Base-by-base conservation (phyloP, 441 rosid genomes). In the Adansonia grandidieri region DNA sequence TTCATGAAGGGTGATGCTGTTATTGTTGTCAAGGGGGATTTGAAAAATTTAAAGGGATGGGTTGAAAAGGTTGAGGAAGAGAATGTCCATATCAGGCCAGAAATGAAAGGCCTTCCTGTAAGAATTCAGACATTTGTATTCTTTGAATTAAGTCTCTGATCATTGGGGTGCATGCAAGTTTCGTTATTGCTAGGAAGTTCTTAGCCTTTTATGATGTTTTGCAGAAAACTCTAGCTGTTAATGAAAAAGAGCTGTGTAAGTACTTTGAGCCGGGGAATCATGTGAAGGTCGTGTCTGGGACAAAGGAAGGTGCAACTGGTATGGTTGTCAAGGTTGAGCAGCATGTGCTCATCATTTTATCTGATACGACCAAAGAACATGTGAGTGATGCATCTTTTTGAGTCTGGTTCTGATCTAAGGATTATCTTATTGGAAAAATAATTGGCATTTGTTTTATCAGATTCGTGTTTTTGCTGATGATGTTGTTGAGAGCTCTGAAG, bases 251-350 rank as follows among this genome's bases (percentile, higher is more conserved):
- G 85, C 96, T 97, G n/a, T 97, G 98, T 87, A 97, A 97, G 86
- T 95, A 91, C 81, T 95, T 97, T 69, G 98, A 97, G 85, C 97
- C 97, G 60, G 99, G 99, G 77, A 95, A 97, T 84, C 98, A 93
- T 77, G 99, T 95, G 78, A 95, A 97, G 88, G 94, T 97, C 82
- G 97, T 97, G 67, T 87, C 95, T 54, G 99, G 99, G 83, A 86
- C 97, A 47, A 97, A 97, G 66, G 91, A 85, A 87, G 99, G 98
- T 84, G 89, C 97, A 13, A 93, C 99, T 14, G 99, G 98, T 74
- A 97, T 97, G 99, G 98, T 96, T 79, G 89, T 96, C 69, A 95
- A 95, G 89, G 99, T 93, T 83, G 98, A 95, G 67, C 98, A 95
- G 79, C 98, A 97, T 82, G 94, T 93, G 73, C 97, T 97, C 77